Conservation (phyloP, 1,284 basidiomycete genomes). For the Hymenochaete sp. region DNA sequence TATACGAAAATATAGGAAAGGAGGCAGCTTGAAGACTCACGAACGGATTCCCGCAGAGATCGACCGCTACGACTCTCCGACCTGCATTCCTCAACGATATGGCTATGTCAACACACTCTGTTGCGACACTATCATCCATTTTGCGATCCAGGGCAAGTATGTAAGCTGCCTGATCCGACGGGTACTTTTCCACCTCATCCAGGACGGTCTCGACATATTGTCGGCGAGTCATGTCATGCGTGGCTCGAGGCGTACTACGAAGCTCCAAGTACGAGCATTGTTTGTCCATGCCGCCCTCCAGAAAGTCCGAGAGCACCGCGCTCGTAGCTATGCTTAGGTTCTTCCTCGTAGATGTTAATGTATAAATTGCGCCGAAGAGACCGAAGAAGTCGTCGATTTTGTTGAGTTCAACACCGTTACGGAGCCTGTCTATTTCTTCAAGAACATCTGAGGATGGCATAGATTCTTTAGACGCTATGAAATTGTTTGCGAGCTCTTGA, state of each 20-base stretch:
- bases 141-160: conserved; percentile 67
- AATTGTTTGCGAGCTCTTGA: conserved; percentile 52
- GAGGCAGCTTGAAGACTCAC: conserved; percentile 24
- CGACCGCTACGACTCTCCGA: conserved; percentile 63
- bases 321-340: conserved; percentile 46
- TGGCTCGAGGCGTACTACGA: conserved; percentile 58
- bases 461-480: conserved; percentile 21
- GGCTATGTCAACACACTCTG: conserved; percentile 52
- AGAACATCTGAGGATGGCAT: conserved; percentile 3
- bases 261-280: conserved; percentile 68
- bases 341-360: conserved; percentile 52
- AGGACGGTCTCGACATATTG: conserved; percentile 59
- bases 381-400: conserved; percentile 61
- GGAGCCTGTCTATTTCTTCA: conserved; percentile 40
- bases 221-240: conserved; percentile 43
- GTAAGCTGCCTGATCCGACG: conserved; percentile 40
- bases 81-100: conserved; percentile 47
- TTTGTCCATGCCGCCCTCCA: conserved; percentile 32
- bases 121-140: conserved; percentile 43
- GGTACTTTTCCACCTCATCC: conserved; percentile 53
- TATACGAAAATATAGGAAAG: neutral
- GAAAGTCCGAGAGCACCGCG: conserved; percentile 56
- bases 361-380: conserved; percentile 71
- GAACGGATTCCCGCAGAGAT: conserved; percentile 70
- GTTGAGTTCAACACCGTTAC: conserved; percentile 42